These are phyloP conservation scores for Metschnikowia sp. DNA, from an alignment of 805 yeast genomes.

Conservation along the genomic window DNA sequence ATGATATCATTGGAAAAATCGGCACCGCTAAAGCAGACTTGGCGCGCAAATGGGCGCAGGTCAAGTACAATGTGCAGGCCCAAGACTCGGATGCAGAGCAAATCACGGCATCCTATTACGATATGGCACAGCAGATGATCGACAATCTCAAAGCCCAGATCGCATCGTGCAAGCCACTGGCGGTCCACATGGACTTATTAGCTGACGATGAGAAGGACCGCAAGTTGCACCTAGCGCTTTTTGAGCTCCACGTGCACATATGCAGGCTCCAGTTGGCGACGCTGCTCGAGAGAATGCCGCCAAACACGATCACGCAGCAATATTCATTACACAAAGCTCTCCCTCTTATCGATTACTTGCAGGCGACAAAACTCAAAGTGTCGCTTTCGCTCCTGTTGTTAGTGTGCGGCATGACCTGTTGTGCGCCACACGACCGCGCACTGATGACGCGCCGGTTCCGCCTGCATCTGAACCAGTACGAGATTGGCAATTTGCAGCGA, in stretches of 20 bases:
- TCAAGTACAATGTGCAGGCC: neutral
- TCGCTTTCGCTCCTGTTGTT: slow-evolving; percentile 19
- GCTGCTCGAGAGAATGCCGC: slow-evolving; percentile 11
- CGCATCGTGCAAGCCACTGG: slow-evolving; percentile 11
- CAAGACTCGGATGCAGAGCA: neutral
- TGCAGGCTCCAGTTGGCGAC: slow-evolving; percentile 15
- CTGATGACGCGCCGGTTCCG: slow-evolving; percentile 19
- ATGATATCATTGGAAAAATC: slow-evolving; percentile 15
- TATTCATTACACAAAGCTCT: slow-evolving; percentile 12
- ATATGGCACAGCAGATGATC: slow-evolving; percentile 1
- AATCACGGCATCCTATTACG: slow-evolving; percentile 10
- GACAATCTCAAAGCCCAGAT: slow-evolving; percentile 5
- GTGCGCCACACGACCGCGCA: slow-evolving; percentile 22
- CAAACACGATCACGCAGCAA: slow-evolving; percentile 12
- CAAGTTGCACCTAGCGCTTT: slow-evolving; percentile 12
- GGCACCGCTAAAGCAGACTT: slow-evolving; percentile 14
- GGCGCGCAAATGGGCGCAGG: slow-evolving; percentile 3
- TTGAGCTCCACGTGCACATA: slow-evolving; percentile 14
- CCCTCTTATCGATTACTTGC: slow-evolving; percentile 10
- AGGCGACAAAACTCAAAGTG: slow-evolving; percentile 12
- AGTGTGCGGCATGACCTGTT: slow-evolving; percentile 32
- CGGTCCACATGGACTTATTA: slow-evolving; percentile 12
- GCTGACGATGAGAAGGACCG: slow-evolving; percentile 7
- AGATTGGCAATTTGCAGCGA: slow-evolving; percentile 18
- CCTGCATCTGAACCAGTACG: slow-evolving; percentile 22